Percentiles rank a stretch among this genome's conserved stretches.
Evolutionary conservation across 2,329 filamentous ascomycete species (phyloP).

Genomic region (Ophiosphaerella herpotricha): DNA sequence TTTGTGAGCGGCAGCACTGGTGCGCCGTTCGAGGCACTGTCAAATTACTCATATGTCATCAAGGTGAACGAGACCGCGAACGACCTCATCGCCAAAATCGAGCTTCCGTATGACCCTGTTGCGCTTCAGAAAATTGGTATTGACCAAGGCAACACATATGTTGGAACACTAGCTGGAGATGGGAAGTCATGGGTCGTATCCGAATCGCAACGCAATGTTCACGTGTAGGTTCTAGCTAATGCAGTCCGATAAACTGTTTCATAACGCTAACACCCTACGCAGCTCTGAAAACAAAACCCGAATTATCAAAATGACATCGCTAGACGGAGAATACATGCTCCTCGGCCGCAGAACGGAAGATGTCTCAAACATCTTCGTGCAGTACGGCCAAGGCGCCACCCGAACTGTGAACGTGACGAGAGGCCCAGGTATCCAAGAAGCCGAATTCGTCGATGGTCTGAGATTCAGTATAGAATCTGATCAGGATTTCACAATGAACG

Average conservation of each 20-base stretch:
- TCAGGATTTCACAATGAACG: slow-evolving; percentile 8
- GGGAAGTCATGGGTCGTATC: slow-evolving; percentile 44
- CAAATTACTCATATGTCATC: slow-evolving; percentile 40
- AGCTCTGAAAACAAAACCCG: slow-evolving; percentile 36
- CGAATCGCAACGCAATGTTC: slow-evolving; percentile 32
- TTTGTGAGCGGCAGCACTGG: slow-evolving; percentile 39
- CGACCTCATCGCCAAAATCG: slow-evolving; percentile 43
- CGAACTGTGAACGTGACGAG: slow-evolving; percentile 36
- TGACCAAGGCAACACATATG: slow-evolving; percentile 16
- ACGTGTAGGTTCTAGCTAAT: slow-evolving; percentile 11
- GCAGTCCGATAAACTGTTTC: not conserved
- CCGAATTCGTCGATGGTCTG: slow-evolving; percentile 35
- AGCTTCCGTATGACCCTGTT: slow-evolving; percentile 35
- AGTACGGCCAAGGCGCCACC: slow-evolving; percentile 39
- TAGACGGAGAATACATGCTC: slow-evolving; percentile 41
- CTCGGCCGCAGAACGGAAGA: slow-evolving; percentile 34
- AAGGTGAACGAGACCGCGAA: slow-evolving; percentile 37
- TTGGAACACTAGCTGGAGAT: slow-evolving; percentile 12
- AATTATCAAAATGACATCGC: slow-evolving; percentile 39
- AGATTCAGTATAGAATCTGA: slow-evolving; percentile 16
- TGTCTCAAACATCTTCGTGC: slow-evolving; percentile 38
- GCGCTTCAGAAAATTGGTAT: slow-evolving; percentile 22
- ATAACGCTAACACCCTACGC: not conserved
- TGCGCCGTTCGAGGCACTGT: slow-evolving; percentile 33
- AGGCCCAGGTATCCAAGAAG: slow-evolving; percentile 25